These are phyloP conservation scores for Coemansia sp. DNA, from an alignment of 192 early-diverging fungal species.

Conservation along the genomic window DNA sequence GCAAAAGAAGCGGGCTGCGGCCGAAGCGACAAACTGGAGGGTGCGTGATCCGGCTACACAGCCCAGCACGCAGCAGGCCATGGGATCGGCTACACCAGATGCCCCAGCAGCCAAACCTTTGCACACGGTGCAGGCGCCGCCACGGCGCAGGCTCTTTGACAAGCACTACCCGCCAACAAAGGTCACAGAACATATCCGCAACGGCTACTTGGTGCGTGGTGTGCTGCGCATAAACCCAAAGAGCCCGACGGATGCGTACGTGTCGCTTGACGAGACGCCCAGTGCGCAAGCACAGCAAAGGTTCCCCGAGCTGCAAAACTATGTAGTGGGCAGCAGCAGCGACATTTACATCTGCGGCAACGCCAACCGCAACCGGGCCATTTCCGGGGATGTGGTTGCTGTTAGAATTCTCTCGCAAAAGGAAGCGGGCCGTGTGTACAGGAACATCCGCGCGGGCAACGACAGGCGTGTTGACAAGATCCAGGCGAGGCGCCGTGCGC, in stretches of 20 bases:
- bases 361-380: constrained; percentile 77
- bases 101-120: background rate
- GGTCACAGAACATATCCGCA: constrained; percentile 7
- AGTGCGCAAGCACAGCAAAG: constrained; percentile 9
- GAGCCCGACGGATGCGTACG: constrained; percentile 85
- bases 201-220: constrained; percentile 64
- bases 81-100: background rate
- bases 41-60: background rate
- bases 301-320: constrained; percentile 20
- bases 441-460: constrained; percentile 58
- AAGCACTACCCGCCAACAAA: constrained; percentile 18
- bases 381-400: constrained; percentile 88
- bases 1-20: background rate
- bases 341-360: constrained; percentile 78
- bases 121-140: background rate
- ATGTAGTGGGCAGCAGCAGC: constrained; percentile 42
- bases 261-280: constrained; percentile 65
- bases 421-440: constrained; percentile 7
- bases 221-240: constrained; percentile 82
- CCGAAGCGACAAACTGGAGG: background rate
- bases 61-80: background rate
- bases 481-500: constrained; percentile 64
- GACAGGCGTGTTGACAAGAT: constrained; percentile 49
- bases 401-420: constrained; percentile 68
- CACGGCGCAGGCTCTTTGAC: background rate